phyloP scores from a whole-genome alignment of 116 monocot genomes.

The Zostera marina region DNA sequence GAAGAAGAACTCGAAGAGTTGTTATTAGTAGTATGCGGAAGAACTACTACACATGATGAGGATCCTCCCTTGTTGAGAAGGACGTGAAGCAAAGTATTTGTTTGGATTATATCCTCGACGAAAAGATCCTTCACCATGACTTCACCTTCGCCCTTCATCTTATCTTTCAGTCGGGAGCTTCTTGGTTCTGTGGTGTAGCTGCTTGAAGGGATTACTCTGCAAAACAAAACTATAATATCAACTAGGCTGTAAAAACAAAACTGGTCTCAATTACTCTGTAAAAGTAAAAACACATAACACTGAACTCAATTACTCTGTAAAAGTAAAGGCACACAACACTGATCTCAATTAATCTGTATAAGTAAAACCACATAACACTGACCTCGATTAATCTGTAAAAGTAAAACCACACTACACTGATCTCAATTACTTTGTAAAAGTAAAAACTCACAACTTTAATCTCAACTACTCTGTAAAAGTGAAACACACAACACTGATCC shows the following conservation, averaged over 20 bases:
- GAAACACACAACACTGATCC: too few species aligned
- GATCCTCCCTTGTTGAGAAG: slow-evolving; percentile 38
- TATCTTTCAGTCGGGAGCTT: slow-evolving; percentile 45
- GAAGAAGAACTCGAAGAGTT: slow-evolving; percentile 25
- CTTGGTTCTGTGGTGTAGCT: slow-evolving; percentile 22
- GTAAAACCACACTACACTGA: too few species aligned
- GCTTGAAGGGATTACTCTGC: slow-evolving; percentile 11
- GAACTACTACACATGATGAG: slow-evolving; percentile 55
- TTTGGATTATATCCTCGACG: slow-evolving; percentile 51
- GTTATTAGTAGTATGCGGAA: slow-evolving; percentile 23
- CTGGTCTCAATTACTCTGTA: too few species aligned
- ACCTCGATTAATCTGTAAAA: too few species aligned
- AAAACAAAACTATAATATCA: neutral
- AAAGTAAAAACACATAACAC: neutral
- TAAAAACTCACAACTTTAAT: too few species aligned
- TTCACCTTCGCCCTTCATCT: slow-evolving; percentile 88
- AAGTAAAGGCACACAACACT: too few species aligned
- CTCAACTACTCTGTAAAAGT: too few species aligned
- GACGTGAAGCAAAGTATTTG: slow-evolving; percentile 38
- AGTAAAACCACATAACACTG: too few species aligned
- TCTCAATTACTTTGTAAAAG: too few species aligned
- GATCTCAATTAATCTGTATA: too few species aligned
- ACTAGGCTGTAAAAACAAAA: too few species aligned
- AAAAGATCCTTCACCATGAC: slow-evolving; percentile 60
- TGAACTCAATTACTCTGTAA: neutral